Evolutionary conservation across 768 basidiomycete species (phyloP).

Genomic region (Collybia mongolica): DNA sequence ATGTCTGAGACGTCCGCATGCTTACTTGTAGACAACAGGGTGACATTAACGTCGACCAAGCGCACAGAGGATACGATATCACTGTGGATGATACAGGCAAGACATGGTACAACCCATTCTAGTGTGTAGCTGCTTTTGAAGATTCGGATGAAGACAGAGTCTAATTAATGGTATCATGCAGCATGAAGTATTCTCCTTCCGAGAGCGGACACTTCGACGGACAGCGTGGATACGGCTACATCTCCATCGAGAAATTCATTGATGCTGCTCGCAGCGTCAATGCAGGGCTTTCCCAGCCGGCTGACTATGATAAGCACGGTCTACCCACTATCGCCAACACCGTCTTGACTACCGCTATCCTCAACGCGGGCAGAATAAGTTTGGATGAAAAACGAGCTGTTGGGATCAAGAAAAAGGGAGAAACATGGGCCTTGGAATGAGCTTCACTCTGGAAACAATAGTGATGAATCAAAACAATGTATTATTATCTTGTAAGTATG

Average conservation of each 20-base stretch:
- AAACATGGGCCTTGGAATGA: conserved; percentile 67
- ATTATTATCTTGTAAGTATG: conserved; percentile 6
- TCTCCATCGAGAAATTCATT: conserved; percentile 91
- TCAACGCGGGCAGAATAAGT: conserved; percentile 88
- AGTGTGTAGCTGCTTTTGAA: conserved; percentile 47
- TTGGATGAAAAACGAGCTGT: conserved; percentile 89
- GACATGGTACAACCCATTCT: conserved; percentile 87
- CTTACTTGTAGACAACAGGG: conserved; percentile 48
- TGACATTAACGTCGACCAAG: conserved; percentile 90
- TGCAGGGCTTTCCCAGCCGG: conserved; percentile 60
- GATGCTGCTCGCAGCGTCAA: conserved; percentile 82
- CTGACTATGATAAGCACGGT: conserved; percentile 75
- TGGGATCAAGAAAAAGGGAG: conserved; percentile 64
- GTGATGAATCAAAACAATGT: conserved; percentile 4
- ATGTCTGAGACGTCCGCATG: neutral
- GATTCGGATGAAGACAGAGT: conserved; percentile 2
- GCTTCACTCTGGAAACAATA: too few species aligned
- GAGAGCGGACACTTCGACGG: conserved; percentile 93
- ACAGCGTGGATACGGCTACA: conserved; percentile 88
- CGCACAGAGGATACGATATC: conserved; percentile 90
- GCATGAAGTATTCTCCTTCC: conserved; percentile 94
- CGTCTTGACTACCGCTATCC: conserved; percentile 81
- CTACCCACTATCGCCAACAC: conserved; percentile 90
- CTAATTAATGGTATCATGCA: conserved; percentile 25
- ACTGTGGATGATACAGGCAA: conserved; percentile 85